These are phyloP conservation scores for Flaveria trinervia DNA, from an alignment of 129 eudicot genomes.

Conservation along the genomic window DNA sequence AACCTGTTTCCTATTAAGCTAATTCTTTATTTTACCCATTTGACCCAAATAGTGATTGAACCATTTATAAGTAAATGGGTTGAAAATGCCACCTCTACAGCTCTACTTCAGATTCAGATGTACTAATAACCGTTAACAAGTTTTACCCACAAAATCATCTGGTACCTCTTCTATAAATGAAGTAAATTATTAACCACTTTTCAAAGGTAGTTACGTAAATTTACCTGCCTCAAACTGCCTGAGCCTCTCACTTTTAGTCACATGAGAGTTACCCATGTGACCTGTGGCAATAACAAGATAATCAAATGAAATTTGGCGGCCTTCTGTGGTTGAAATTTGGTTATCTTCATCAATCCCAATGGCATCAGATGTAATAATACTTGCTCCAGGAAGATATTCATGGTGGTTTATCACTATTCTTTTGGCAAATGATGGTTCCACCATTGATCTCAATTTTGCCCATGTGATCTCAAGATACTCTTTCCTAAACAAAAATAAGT, in stretches of 20 bases:
- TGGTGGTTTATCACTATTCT: constrained; percentile 58
- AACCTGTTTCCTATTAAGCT: constrained; percentile 8
- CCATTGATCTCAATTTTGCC: constrained; percentile 70
- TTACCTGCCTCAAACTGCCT: constrained; percentile 61
- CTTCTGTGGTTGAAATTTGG: constrained; percentile 55
- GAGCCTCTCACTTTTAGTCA: constrained; percentile 54
- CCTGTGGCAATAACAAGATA: constrained; percentile 78
- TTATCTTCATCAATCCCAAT: constrained; percentile 46
- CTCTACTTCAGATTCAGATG: background rate
- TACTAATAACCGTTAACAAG: constrained; percentile 1
- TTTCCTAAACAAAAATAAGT: constrained; percentile 48
- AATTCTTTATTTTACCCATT: background rate
- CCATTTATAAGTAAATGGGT: constrained; percentile 1
- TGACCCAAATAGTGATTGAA: background rate
- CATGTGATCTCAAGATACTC: constrained; percentile 70
- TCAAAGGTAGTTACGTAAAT: background rate
- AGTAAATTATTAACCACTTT: constrained; percentile 9
- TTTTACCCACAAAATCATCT: constrained; percentile 11
- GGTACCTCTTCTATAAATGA: background rate
- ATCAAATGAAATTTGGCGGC: constrained; percentile 56
- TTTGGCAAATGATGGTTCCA: constrained; percentile 71
- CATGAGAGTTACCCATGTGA: constrained; percentile 35
- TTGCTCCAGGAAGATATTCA: constrained; percentile 64
- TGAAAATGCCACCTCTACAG: background rate
- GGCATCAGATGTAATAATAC: constrained; percentile 57